Percentiles rank a stretch among this genome's conserved stretches.
Conservation (phyloP, 257 asterid genomes). For the Gentiana straminea region DNA sequence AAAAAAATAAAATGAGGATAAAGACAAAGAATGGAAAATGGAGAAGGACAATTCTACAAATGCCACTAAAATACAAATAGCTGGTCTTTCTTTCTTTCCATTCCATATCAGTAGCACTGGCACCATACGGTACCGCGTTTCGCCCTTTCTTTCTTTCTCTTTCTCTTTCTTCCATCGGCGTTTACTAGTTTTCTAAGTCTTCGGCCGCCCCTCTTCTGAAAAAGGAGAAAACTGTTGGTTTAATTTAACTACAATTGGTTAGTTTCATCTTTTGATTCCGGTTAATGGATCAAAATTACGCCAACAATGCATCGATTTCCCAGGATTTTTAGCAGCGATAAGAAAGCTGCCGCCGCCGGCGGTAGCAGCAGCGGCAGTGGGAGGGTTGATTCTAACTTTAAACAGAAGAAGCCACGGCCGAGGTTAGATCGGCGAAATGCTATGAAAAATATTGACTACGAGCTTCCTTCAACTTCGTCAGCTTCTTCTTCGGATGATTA, state of each 20-base stretch:
- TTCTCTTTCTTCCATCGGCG: not conserved
- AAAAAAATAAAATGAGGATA: no score
- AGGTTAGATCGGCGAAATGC: constrained; percentile 72
- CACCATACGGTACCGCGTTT: constrained; percentile 3
- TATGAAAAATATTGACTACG: constrained; percentile 53
- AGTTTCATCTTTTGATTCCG: no score
- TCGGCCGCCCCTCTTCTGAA: no score
- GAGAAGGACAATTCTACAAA: no score
- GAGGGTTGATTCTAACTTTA: not conserved
- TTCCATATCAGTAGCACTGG: no score
- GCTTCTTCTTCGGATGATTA: constrained; percentile 17
- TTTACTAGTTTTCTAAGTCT: no score
- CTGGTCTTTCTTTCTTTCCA: no score
- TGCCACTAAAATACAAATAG: no score
- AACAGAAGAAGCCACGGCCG: constrained; percentile 35
- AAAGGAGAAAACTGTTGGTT: no score
- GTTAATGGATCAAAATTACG: constrained; percentile 14
- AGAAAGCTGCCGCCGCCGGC: not conserved
- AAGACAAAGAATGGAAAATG: no score
- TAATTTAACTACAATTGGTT: no score
- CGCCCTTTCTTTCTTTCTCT: constrained; percentile 2
- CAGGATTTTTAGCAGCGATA: constrained; percentile 3
- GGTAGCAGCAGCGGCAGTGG: not conserved
- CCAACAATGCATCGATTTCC: constrained; percentile 18
- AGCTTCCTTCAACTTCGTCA: constrained; percentile 30